Evolutionary conservation across 2,329 filamentous ascomycete species (phyloP), one percentile per base, ranked within the genome.

Genomic region (Sclerotinia glacialis): DNA sequence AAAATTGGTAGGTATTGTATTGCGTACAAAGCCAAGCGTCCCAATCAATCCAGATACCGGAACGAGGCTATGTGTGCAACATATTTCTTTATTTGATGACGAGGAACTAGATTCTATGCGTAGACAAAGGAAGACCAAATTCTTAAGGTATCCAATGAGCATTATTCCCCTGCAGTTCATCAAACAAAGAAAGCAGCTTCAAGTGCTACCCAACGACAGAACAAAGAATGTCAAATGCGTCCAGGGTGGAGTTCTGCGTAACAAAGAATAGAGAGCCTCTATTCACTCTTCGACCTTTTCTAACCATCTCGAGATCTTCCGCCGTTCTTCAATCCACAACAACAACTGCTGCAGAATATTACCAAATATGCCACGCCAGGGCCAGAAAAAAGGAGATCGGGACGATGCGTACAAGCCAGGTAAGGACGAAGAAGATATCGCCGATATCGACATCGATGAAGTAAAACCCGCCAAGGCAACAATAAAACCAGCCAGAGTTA

Each of bases 141-240:
- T 1, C 49, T 60, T 58, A 49, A 49, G 31, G n/a, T n/a, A 37
- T 49, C 9, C 2, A 9, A 37, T 21, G 5, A 4, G 4, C 3
- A n/a, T 60, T 37, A 37, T 37, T 60, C 28, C 49, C 44, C 14
- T 2, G 21, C 28, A 49, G 31, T 49, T 60, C n/a, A 23, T 11
- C 14, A 47, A 49, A 60, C 58, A 60, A 60, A 60, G 58, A 31
- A n/a, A 60, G 3, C 44, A 49, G 31, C 21, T 34, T 37, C 28
- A 37, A 60, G 44, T 34, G 18, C 14, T 26, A 12, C n/a, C 28
- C 44, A n/a, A 16, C 28, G 8, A 31, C 44, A 23, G 8, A 11
- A 60, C 58, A 60, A 60, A 60, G 58, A 49, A n/a, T n/a, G 21
- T 60, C 58, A 34, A 49, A 60, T 60, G 44, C 58, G 44, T 60